Percentiles rank a stretch among this genome's conserved stretches.
Evolutionary conservation across 2,329 filamentous ascomycete species (phyloP).

Genomic region (Fusarium sp.): DNA sequence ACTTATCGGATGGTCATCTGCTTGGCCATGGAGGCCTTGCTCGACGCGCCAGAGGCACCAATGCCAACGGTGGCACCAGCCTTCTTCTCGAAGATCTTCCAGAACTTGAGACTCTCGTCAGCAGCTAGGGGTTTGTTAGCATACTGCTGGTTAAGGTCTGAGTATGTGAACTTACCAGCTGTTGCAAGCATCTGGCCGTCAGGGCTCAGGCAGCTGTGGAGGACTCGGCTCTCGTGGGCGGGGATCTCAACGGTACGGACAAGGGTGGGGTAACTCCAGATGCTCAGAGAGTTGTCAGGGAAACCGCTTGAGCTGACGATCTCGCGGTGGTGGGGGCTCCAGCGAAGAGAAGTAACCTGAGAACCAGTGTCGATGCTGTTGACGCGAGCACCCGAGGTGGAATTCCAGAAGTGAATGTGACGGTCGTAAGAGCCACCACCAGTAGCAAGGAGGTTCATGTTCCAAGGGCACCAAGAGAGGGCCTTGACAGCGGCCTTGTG

Average conservation of each 20-base stretch:
- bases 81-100: conserved; percentile 99
- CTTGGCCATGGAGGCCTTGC: conserved; percentile 88
- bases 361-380: conserved; percentile 99
- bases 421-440: conserved; percentile 96
- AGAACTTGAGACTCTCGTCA: conserved; percentile 98
- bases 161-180: conserved; percentile 68
- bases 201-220: conserved; percentile 96
- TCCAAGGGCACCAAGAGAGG: conserved; percentile 98
- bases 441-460: conserved; percentile 94
- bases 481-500: conserved; percentile 99
- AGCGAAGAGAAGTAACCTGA: conserved; percentile 94
- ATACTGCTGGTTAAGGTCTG: neutral
- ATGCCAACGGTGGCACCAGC: conserved; percentile 75
- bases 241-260: conserved; percentile 98
- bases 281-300: conserved; percentile 98
- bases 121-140: conserved; percentile 66
- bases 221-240: conserved; percentile 93
- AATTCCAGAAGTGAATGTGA: conserved; percentile 99
- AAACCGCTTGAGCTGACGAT: conserved; percentile 98
- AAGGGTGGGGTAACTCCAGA: conserved; percentile 98
- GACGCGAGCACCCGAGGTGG: conserved; percentile 93
- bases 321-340: conserved; percentile 97
- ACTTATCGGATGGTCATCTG: conserved; percentile 90
- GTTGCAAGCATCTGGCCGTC: conserved; percentile 98
- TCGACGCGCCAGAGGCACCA: conserved; percentile 73